Evolutionary conservation across 345 rosid species (phyloP), one percentile per base, ranked within the genome.

Genomic region (Citrus mangshanensis): DNA sequence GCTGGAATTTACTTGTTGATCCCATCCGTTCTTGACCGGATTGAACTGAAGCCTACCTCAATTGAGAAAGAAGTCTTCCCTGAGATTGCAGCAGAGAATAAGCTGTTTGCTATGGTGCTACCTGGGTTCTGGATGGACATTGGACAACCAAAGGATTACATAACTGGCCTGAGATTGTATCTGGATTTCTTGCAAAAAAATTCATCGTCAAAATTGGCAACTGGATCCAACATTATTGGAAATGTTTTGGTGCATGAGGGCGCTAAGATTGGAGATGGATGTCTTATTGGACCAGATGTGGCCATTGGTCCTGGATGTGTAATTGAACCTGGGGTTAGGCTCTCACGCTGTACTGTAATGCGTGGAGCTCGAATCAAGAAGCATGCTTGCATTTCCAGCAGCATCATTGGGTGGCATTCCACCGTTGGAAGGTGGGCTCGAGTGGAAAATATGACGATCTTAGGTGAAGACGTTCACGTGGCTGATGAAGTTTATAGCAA

Each of bases 51-150:
- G 81, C 95, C 93, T 18, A 90, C 97, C 71, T 93, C 95, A 34
- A 89, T 93, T n/a, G 97, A 93, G 86, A 93, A 91, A 82, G 93
- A 91, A 75, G 86, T 93, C 72, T 93, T 93, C 90, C 97, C 97
- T 1, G 87, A 87, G 72, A 91, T 93, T 79, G 93, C 93, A n/a
- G 82, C 90, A 0, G 97, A 86, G 70, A 80, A 85, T 34, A 86
- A 85, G 87, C 93, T 93, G 72, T 89, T 75, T 21, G 97, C 93
- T 7, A 90, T 93, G 95, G 95, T 89, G 30, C 88, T 93, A 38
- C 89, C 93, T 14, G 95, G 97, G 24, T 93, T 93, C 56, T 93
- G 95, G 95, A 93, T 93, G 97, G 97, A 93, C 85, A 87, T 93
- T 70, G 97, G 97, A 76, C 97, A 91, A 81, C 97, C 97, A 59